phyloP scores from a whole-genome alignment of 2,329 filamentous ascomycete species.

The Shiraia sp. region DNA sequence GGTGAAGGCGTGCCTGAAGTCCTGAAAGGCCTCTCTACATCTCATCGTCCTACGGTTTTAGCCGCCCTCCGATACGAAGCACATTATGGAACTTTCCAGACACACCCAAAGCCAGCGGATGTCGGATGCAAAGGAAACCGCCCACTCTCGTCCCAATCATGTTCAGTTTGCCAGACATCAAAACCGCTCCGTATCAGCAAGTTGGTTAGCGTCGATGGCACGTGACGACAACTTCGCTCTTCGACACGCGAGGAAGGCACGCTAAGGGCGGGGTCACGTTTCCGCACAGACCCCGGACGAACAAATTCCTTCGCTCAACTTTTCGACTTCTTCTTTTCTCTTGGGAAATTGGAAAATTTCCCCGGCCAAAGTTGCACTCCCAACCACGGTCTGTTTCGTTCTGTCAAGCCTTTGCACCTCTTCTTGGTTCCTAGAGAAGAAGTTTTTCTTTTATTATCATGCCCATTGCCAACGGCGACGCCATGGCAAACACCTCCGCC shows the following conservation, averaged over 20 bases:
- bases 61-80: too few species aligned
- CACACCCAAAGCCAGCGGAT: too few species aligned
- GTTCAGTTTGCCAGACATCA: too few species aligned
- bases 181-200: too few species aligned
- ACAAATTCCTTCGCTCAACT: slow-evolving; percentile 10
- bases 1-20: too few species aligned
- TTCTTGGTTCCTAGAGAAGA: slow-evolving; percentile 39
- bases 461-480: slow-evolving; percentile 71
- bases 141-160: too few species aligned
- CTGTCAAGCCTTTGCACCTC: slow-evolving; percentile 16
- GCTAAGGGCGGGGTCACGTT: slow-evolving; percentile 22
- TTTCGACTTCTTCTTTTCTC: slow-evolving; percentile 48
- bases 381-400: slow-evolving; percentile 41
- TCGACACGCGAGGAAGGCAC: slow-evolving; percentile 10
- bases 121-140: too few species aligned
- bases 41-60: too few species aligned
- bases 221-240: background rate
- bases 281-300: slow-evolving; percentile 3
- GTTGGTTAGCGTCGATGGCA: too few species aligned
- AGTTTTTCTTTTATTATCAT: slow-evolving; percentile 55
- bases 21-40: too few species aligned
- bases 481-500: slow-evolving; percentile 54
- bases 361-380: slow-evolving; percentile 55
- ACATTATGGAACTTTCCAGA: too few species aligned
- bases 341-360: slow-evolving; percentile 58